Conservation (phyloP, 78 protist genomes). For the Dictyostelium capitatum region DNA sequence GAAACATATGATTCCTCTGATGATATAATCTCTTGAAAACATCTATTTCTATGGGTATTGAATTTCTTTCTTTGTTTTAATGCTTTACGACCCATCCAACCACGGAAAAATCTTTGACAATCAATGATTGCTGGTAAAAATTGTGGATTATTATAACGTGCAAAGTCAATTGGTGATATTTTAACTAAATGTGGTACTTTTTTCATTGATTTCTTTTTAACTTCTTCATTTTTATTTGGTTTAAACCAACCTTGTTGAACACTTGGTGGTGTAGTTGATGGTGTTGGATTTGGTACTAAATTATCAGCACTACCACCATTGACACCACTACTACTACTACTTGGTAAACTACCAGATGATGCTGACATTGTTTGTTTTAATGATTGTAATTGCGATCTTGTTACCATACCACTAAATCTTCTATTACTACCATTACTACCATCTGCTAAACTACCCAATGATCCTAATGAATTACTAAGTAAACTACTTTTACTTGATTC, state of each 20-base stretch:
- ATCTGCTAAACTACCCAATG: too few species aligned
- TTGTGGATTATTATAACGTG: constrained; percentile 36
- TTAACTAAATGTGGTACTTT: constrained; percentile 18
- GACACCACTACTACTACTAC: neutral
- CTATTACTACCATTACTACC: neutral
- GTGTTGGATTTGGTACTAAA: neutral
- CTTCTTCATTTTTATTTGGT: neutral
- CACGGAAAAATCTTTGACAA: constrained; percentile 15
- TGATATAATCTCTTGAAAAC: constrained; percentile 57
- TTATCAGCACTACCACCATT: neutral
- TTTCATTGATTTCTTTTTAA: neutral
- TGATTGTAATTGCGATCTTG: neutral
- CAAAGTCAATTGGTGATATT: constrained; percentile 21
- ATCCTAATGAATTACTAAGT: neutral
- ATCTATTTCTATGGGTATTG: constrained; percentile 42
- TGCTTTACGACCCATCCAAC: constrained; percentile 1
- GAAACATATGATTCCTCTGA: constrained; percentile 50
- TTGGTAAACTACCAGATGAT: constrained; percentile 13
- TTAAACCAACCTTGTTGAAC: constrained; percentile 53
- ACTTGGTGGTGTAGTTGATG: neutral
- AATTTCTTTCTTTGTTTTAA: constrained; percentile 40
- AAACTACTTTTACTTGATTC: neutral
- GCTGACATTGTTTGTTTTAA: constrained; percentile 7
- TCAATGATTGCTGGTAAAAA: neutral
- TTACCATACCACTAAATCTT: constrained; percentile 8